Conservation (phyloP, 225 moss, liverwort and hornwort species). For the Polytrichum commune region DNA sequence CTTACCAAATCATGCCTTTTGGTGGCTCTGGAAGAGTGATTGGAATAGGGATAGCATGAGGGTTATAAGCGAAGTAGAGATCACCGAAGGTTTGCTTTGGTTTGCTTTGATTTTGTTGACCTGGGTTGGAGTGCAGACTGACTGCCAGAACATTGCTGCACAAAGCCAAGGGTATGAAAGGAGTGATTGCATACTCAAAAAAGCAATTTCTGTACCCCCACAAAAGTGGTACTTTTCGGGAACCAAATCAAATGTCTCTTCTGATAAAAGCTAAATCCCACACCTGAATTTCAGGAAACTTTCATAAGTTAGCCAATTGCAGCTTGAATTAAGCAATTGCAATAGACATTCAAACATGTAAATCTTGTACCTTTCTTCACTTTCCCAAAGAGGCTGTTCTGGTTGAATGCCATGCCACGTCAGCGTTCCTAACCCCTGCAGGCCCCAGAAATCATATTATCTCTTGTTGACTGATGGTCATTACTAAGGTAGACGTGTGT, state of each 20-base stretch:
- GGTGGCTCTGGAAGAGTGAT: slow-evolving; percentile 64
- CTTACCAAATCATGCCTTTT: slow-evolving; percentile 66
- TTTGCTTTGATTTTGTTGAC: slow-evolving; percentile 22
- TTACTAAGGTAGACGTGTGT: background rate
- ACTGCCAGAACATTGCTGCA: slow-evolving; percentile 77
- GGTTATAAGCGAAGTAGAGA: slow-evolving; percentile 80
- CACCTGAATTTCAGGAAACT: too few species aligned
- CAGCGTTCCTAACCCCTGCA: slow-evolving; percentile 26
- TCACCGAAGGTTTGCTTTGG: slow-evolving; percentile 35
- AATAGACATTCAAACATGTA: too few species aligned
- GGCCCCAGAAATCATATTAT: slow-evolving; percentile 21
- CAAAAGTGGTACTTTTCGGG: too few species aligned
- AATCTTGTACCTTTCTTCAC: slow-evolving; percentile 32
- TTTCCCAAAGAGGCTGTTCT: slow-evolving; percentile 56
- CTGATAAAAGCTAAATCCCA: too few species aligned
- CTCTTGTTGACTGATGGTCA: slow-evolving; percentile 14
- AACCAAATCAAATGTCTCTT: too few species aligned
- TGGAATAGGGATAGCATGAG: slow-evolving; percentile 41
- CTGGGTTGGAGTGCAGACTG: slow-evolving; percentile 50
- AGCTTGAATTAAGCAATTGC: too few species aligned
- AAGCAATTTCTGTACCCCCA: too few species aligned
- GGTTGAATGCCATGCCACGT: slow-evolving; percentile 60
- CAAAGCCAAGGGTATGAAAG: background rate
- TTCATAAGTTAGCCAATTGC: too few species aligned
- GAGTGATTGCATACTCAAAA: too few species aligned